These are phyloP conservation scores for Scopulariopsis brevicaulis DNA, from an alignment of 2,329 filamentous ascomycete genomes.

Conservation along the genomic window DNA sequence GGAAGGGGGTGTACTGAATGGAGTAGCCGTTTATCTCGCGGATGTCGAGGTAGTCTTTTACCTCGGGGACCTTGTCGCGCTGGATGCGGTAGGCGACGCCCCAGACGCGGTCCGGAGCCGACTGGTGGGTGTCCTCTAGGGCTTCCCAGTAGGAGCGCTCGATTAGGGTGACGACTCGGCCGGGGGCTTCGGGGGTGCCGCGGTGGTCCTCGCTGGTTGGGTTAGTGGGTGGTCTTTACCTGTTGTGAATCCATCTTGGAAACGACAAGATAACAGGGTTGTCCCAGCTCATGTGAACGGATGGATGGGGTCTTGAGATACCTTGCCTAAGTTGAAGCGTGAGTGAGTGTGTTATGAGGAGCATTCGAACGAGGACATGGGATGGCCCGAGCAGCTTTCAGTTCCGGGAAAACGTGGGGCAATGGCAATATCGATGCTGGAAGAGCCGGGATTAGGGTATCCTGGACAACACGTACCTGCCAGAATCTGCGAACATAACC, in stretches of 20 bases:
- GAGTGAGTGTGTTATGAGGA: background rate
- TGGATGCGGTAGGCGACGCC: conserved; percentile 85
- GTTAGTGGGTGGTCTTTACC: background rate
- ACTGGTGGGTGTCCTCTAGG: conserved; percentile 55
- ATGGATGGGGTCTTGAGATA: background rate
- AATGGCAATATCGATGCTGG: no score
- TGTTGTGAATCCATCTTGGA: background rate
- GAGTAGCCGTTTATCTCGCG: conserved; percentile 96
- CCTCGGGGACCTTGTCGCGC: conserved; percentile 60
- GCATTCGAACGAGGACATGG: background rate
- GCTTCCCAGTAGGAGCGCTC: conserved; percentile 73
- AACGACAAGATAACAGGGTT: background rate
- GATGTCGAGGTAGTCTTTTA: conserved; percentile 85
- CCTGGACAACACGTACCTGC: conserved; percentile 60
- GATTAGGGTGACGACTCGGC: conserved; percentile 88
- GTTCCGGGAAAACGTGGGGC: no score
- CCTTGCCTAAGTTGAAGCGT: background rate
- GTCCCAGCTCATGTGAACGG: background rate
- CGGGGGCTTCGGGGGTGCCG: conserved; percentile 77
- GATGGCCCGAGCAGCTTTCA: no score
- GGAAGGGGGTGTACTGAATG: conserved; percentile 81
- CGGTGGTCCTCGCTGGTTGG: conserved; percentile 77
- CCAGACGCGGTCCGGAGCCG: conserved; percentile 63
- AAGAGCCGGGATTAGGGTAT: background rate
- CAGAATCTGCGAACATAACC: conserved; percentile 94